Evolutionary conservation across 2,329 filamentous ascomycete species (phyloP).

Genomic region (Stylonectria norvegica): DNA sequence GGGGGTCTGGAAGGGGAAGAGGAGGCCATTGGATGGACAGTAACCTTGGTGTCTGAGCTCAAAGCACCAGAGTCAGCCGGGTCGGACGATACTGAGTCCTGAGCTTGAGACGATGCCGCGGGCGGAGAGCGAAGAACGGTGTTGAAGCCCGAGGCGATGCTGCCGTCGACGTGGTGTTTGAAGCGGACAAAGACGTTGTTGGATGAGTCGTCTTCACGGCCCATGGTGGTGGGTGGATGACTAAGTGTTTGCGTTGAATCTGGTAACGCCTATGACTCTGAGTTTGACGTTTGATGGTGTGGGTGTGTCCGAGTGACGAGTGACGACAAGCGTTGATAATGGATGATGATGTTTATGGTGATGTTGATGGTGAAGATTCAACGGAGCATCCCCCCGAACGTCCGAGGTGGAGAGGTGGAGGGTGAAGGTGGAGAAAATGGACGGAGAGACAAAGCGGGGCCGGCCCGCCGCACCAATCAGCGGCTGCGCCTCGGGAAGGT

Average conservation of each 20-base stretch:
- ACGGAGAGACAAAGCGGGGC: not conserved
- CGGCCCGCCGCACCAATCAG: not conserved
- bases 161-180: conserved; percentile 39
- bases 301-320: no score
- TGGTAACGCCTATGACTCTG: no score
- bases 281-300: no score
- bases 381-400: no score
- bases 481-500: conserved; percentile 1
- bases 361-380: no score
- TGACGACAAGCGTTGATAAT: no score
- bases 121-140: conserved; percentile 16
- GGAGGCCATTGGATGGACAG: conserved; percentile 7
- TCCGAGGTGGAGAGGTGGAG: no score
- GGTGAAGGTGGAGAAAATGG: no score
- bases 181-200: conserved; percentile 14
- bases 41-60: not conserved
- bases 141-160: conserved; percentile 30
- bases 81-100: not conserved
- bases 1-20: not conserved
- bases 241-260: no score
- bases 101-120: conserved; percentile 6
- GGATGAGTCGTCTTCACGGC: conserved; percentile 13
- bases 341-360: no score
- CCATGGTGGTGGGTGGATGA: conserved; percentile 19
- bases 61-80: not conserved